Conservation (phyloP, 768 basidiomycete genomes). For the Phaeotremella skinneri region DNA sequence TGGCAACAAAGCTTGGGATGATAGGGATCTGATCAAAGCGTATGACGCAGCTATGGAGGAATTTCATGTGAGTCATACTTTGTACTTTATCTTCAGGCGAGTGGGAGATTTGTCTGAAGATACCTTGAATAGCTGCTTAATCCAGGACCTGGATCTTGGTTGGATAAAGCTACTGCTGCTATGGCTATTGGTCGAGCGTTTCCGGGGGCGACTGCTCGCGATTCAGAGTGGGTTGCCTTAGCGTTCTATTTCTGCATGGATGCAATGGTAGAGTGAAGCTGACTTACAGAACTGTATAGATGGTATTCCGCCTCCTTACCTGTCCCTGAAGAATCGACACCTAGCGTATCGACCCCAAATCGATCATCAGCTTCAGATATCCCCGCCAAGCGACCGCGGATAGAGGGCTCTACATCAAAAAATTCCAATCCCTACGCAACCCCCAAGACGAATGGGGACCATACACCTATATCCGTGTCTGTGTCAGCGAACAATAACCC, state of each 20-base stretch:
- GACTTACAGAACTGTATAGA: background rate
- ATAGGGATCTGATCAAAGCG: slow-evolving; percentile 43
- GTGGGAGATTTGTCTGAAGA: background rate
- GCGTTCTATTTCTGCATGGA: too few species aligned
- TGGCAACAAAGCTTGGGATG: slow-evolving; percentile 42
- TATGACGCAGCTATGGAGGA: slow-evolving; percentile 48
- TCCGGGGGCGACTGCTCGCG: slow-evolving; percentile 25
- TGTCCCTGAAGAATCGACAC: too few species aligned
- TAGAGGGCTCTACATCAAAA: too few species aligned
- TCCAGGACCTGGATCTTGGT: slow-evolving; percentile 47
- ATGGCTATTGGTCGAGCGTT: slow-evolving; percentile 36
- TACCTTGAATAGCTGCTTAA: slow-evolving; percentile 33
- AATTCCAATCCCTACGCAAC: too few species aligned
- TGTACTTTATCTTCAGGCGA: background rate
- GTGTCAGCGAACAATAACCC: background rate
- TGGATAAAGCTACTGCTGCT: slow-evolving; percentile 49
- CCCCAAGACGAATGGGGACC: too few species aligned
- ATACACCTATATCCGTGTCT: background rate
- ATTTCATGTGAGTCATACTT: slow-evolving; percentile 39
- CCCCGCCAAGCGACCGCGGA: background rate
- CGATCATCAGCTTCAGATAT: background rate
- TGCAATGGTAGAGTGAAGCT: too few species aligned
- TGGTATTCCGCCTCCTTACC: slow-evolving; percentile 24
- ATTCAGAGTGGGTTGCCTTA: slow-evolving; percentile 29
- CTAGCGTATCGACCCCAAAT: too few species aligned